Evolutionary conservation across 805 yeast genomes (phyloP).

Genomic region (Starmerella stellata): DNA sequence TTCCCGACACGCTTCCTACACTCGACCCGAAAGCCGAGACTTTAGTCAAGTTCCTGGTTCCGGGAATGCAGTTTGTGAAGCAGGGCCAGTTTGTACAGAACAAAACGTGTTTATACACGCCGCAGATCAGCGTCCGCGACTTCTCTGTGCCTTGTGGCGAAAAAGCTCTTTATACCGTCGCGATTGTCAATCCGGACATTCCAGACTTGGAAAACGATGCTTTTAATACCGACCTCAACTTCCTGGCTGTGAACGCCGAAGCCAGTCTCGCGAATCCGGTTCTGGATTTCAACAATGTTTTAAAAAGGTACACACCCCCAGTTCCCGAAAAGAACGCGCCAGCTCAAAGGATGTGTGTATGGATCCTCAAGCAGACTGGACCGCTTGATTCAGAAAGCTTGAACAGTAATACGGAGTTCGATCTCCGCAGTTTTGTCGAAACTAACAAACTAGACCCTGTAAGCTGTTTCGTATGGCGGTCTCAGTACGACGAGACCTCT

Average conservation of each 20-base stretch:
- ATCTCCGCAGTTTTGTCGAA: conserved; percentile 51
- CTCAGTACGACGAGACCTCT: conserved; percentile 54
- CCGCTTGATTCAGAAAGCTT: conserved; percentile 15
- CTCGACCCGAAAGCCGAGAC: conserved; percentile 65
- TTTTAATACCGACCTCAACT: conserved; percentile 53
- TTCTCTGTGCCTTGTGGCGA: conserved; percentile 31
- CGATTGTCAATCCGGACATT: conserved; percentile 79
- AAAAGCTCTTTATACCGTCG: conserved; percentile 45
- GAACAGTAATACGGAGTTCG: conserved; percentile 30
- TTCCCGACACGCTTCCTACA: conserved; percentile 90
- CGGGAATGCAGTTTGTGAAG: conserved; percentile 38
- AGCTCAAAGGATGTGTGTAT: conserved; percentile 62
- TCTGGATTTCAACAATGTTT: conserved; percentile 23
- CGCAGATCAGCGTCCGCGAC: conserved; percentile 60
- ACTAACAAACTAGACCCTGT: conserved; percentile 45
- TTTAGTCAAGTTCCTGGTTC: conserved; percentile 34
- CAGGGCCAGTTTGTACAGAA: conserved; percentile 68
- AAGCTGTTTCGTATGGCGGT: conserved; percentile 88
- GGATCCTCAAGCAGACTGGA: conserved; percentile 68
- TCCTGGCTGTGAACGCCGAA: conserved; percentile 55
- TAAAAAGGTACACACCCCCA: conserved; percentile 57
- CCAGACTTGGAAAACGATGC: conserved; percentile 59
- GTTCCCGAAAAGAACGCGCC: conserved; percentile 78
- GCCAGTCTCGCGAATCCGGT: conserved; percentile 41
- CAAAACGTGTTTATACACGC: conserved; percentile 54